Evolutionary conservation across 768 basidiomycete genomes (phyloP).

Genomic region (Lentinus tigrinus): DNA sequence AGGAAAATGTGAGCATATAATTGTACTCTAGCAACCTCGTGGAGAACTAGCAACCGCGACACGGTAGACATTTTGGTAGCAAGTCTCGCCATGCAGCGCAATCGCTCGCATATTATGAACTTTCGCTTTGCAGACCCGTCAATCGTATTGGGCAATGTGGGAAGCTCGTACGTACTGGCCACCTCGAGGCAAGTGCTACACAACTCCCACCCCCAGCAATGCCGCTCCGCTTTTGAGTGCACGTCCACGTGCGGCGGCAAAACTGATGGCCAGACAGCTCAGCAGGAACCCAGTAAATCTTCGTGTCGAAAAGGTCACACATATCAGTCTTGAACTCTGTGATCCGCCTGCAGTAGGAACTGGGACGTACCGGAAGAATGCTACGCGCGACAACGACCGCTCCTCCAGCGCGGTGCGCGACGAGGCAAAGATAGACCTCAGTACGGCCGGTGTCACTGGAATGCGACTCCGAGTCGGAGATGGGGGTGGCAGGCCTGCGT

Average conservation of each 20-base stretch:
- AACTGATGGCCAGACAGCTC: constrained; percentile 78
- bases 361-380: constrained; percentile 71
- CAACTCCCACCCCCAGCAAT: constrained; percentile 60
- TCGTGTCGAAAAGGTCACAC: background rate
- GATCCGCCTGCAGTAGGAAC: background rate
- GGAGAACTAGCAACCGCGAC: too few species aligned
- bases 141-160: too few species aligned
- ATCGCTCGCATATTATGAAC: too few species aligned
- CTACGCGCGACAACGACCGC: constrained; percentile 78
- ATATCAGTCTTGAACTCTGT: background rate
- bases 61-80: too few species aligned
- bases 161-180: too few species aligned
- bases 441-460: constrained; percentile 78
- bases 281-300: constrained; percentile 83
- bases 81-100: too few species aligned
- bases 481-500: constrained; percentile 20
- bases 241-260: constrained; percentile 69
- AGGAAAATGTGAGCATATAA: background rate
- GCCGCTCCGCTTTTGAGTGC: constrained; percentile 66
- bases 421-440: constrained; percentile 84
- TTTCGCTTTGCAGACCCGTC: too few species aligned
- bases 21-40: background rate
- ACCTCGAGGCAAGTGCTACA: constrained; percentile 7
- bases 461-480: constrained; percentile 54
- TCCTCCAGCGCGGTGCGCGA: constrained; percentile 81